Evolutionary conservation across 805 yeast genomes (phyloP), one percentile per base, ranked within the genome.

Genomic region (Nematodospora valgi): DNA sequence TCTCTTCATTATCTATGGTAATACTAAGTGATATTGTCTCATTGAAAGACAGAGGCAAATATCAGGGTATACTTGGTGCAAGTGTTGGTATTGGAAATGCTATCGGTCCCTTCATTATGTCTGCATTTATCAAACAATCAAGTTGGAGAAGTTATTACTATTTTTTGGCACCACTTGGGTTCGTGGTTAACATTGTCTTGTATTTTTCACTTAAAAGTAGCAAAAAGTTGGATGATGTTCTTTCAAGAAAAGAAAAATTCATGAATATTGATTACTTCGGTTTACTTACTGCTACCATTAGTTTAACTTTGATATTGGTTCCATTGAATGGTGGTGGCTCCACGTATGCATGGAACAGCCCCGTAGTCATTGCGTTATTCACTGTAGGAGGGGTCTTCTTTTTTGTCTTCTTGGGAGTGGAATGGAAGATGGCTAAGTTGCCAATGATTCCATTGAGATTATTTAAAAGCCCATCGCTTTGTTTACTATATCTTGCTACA

Each of bases 301-400:
- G 75, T 1, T 45, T 69, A 30, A 72, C 76, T 5, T 47, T 78
- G 25, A 38, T 74, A 2, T 53, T 69, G 34, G 56, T 71, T 27
- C 83, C 70, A 0, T 49, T 79, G 23, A 68, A 80, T 1, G 70
- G 77, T 44, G 84, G 83, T 15, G 79, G 80, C 3, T 52, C 58
- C 21, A 59, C 68, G 21, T 68, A 54, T 46, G 53, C 73, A 2
- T 80, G 86, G 86, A 49, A 58, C 3, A 70, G 80, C 0, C 72
- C 74, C n/a, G 66, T 74, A 4, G 74, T 76, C 4, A 69, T 79
- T 5, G 44, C 56, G 7, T 70, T 71, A 33, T 66, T 79, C 35
- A 54, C 73, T 6, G 26, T 78, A 25, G 79, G 81, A 6, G 67
- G 68, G 1, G 15, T 68, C 2, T 40, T 68, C 2, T 27, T 64